Evolutionary conservation across 2,329 filamentous ascomycete genomes (phyloP), one percentile per base, ranked within the genome.

Genomic region (Rhynchosporium graminicola): DNA sequence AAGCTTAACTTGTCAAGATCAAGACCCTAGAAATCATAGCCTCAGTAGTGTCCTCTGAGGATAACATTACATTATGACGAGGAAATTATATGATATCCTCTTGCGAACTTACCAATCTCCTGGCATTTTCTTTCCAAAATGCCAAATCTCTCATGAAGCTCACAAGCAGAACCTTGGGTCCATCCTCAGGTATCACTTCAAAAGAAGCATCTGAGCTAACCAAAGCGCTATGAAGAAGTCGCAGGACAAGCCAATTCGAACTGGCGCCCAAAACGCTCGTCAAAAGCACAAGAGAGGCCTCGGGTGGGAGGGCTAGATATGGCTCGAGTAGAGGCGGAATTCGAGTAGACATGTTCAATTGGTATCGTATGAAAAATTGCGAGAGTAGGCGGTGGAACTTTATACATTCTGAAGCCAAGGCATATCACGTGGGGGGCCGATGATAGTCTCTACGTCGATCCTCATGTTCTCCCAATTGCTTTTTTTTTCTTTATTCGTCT

Each of bases 61-160:
- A 46, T 31, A 0, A 26, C 40, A 13, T 58, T n/a, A 38, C 31
- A 28, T 13, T 29, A 20, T 47, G 26, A 40, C 28, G 38, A 5
- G 20, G 4, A 29, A 10, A 45, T 57, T 48, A 15, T 29, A 54
- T 45, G 12, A 43, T 15, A 56, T 50, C 15, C 7, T 48, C 20
- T 45, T 29, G 63, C 56, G 28, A 56, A 74, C 80, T 67, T 77
- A 91, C 89, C 72, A 92, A 76, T 75, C 87, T 87, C 59, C 85
- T 82, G 2, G 82, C 83, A 56, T 90, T 88, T 3, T 87, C 84
- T 65, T 80, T 86, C 92, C 92, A 97, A 73, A 96, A 96, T 1
- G 83, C 79, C 66, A 83, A 84, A 70, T 94, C 89, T 64, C 91
- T 83, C 76, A 96, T 78, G 76, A 95, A 97, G 77, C 90, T 96